Conservation (phyloP, 2,329 filamentous ascomycete genomes). For the Aspergillus pseudoviridinutans region DNA sequence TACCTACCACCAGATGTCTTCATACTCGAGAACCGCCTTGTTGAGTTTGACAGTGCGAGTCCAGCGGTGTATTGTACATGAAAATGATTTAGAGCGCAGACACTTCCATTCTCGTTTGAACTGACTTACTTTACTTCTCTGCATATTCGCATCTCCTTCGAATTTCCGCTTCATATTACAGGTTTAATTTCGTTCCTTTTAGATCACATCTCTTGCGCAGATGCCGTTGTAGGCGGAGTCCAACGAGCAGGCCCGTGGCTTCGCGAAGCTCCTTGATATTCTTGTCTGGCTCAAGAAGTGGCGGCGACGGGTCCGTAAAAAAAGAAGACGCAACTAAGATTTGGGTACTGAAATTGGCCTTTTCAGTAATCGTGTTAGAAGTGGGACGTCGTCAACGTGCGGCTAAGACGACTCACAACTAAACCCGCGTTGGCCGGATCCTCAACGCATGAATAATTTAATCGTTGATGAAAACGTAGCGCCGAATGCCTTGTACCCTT, state of each 20-base stretch:
- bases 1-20: not conserved
- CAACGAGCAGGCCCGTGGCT: too few species aligned
- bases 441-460: not conserved
- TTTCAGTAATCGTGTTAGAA: not conserved
- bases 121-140: not conserved
- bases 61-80: conserved; percentile 17
- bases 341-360: not conserved
- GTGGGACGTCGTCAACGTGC: not conserved
- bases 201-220: not conserved
- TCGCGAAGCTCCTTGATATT: too few species aligned
- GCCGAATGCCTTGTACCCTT: not conserved
- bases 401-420: not conserved
- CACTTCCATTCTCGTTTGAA: conserved; percentile 1
- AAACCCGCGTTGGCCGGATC: not conserved
- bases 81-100: conserved; percentile 14
- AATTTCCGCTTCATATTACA: not conserved
- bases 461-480: too few species aligned
- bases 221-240: not conserved
- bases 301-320: too few species aligned
- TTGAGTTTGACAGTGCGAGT: not conserved
- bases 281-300: too few species aligned
- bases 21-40: conserved; percentile 5
- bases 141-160: not conserved
- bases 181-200: not conserved
- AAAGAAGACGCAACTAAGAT: not conserved